Evolutionary conservation across 2,329 filamentous ascomycete genomes (phyloP).

Genomic region (Ceratocystis colombiana): DNA sequence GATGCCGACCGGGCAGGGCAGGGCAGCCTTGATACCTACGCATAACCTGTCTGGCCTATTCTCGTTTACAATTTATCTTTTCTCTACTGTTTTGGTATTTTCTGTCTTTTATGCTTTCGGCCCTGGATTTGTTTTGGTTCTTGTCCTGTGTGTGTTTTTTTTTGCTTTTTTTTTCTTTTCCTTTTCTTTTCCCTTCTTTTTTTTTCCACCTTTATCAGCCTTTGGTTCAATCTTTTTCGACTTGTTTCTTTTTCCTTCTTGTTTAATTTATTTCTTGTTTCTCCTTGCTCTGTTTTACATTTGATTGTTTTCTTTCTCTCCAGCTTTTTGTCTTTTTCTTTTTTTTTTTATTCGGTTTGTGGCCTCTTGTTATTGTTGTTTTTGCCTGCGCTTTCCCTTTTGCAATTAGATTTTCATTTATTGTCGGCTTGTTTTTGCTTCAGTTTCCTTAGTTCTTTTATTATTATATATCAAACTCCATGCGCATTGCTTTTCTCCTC

Average conservation of each 20-base stretch:
- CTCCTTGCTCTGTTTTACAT: conserved; percentile 36
- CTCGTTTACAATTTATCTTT: conserved; percentile 26
- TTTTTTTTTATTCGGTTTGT: conserved; percentile 30
- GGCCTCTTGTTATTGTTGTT: conserved; percentile 28
- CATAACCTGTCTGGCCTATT: neutral
- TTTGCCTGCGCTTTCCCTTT: conserved; percentile 19
- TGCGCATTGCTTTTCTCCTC: neutral
- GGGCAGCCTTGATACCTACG: conserved; percentile 25
- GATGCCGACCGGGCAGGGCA: neutral
- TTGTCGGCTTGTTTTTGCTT: conserved; percentile 28
- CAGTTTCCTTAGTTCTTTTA: conserved; percentile 26
- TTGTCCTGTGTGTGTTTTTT: conserved; percentile 15
- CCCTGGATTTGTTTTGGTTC: conserved; percentile 29
- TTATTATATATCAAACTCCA: conserved; percentile 3
- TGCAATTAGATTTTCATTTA: conserved; percentile 21
- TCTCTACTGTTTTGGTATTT: conserved; percentile 28
- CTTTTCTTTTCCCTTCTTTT: conserved; percentile 30
- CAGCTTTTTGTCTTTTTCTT: conserved; percentile 30
- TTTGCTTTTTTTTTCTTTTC: conserved; percentile 31
- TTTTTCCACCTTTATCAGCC: conserved; percentile 27
- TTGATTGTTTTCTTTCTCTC: conserved; percentile 23
- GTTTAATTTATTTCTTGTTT: conserved; percentile 33
- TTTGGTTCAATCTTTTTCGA: conserved; percentile 32
- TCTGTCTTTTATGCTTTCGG: conserved; percentile 34
- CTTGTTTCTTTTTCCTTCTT: conserved; percentile 29